A percentile compares a stretch with the other conserved stretches of the same genome.
Evolutionary conservation across 2,329 filamentous ascomycete genomes (phyloP).

Genomic region (Chrysoporthe austroafricana): DNA sequence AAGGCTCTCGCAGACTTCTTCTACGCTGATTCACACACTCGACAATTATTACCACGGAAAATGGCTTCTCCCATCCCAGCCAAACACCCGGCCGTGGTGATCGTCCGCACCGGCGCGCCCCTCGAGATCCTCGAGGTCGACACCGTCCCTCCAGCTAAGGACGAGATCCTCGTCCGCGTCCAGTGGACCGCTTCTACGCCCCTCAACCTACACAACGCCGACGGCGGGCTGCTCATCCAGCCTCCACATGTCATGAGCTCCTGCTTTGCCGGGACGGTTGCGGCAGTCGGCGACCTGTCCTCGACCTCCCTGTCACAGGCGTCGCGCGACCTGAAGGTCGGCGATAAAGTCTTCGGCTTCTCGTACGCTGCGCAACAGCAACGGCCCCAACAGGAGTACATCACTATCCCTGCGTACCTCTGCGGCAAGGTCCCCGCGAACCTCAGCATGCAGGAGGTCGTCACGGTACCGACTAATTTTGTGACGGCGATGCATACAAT

Average conservation of each 20-base stretch:
- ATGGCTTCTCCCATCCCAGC: slow-evolving; percentile 32
- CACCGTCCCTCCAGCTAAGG: slow-evolving; percentile 40
- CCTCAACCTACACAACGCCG: slow-evolving; percentile 64
- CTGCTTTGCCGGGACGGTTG: slow-evolving; percentile 55
- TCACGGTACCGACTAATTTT: slow-evolving; percentile 60
- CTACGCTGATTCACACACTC: neutral
- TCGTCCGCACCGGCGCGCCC: slow-evolving; percentile 32
- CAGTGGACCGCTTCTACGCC: slow-evolving; percentile 65
- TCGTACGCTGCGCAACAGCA: slow-evolving; percentile 50
- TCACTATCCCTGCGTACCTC: slow-evolving; percentile 55
- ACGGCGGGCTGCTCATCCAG: slow-evolving; percentile 59
- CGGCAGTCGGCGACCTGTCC: slow-evolving; percentile 48
- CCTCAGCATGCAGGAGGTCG: slow-evolving; percentile 49
- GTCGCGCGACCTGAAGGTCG: slow-evolving; percentile 47
- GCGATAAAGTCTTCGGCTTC: slow-evolving; percentile 62
- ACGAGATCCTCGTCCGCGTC: slow-evolving; percentile 58
- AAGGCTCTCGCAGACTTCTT: neutral
- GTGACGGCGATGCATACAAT: slow-evolving; percentile 63
- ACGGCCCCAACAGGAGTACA: slow-evolving; percentile 59
- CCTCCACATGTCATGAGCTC: slow-evolving; percentile 56
- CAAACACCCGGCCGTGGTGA: slow-evolving; percentile 36
- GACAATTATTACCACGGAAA: slow-evolving; percentile 5
- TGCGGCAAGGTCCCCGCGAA: slow-evolving; percentile 49
- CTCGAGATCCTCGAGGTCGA: slow-evolving; percentile 33
- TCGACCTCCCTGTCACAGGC: slow-evolving; percentile 10